phyloP scores from a whole-genome alignment of 306 rosid genomes.

The Parietaria judaica region DNA sequence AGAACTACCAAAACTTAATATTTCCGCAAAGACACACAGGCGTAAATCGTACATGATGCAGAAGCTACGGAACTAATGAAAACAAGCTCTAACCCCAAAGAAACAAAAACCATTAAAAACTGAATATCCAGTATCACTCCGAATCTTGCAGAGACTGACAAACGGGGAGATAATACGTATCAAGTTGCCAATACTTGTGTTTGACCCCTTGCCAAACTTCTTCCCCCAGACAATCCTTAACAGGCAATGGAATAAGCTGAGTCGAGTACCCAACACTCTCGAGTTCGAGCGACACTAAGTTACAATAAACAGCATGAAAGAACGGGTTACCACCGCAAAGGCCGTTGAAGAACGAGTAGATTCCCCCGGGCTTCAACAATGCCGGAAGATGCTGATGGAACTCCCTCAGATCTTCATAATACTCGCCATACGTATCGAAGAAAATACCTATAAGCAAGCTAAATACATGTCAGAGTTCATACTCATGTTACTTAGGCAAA shows the following conservation, averaged over 20 bases:
- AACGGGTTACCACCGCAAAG: slow-evolving; percentile 92
- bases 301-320: slow-evolving; percentile 89
- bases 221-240: slow-evolving; percentile 80
- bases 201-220: slow-evolving; percentile 91
- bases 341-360: slow-evolving; percentile 89
- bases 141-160: slow-evolving; percentile 56
- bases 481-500: slow-evolving; percentile 3
- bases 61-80: slow-evolving; percentile 5
- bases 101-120: background rate
- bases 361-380: slow-evolving; percentile 72
- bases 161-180: slow-evolving; percentile 86
- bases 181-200: slow-evolving; percentile 96
- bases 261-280: slow-evolving; percentile 85
- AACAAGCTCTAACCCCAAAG: background rate
- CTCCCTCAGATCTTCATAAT: slow-evolving; percentile 82
- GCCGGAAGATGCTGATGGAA: slow-evolving; percentile 79
- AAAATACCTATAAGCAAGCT: slow-evolving; percentile 64
- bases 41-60: slow-evolving; percentile 8
- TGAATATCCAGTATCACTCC: slow-evolving; percentile 27
- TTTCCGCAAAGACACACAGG: slow-evolving; percentile 6
- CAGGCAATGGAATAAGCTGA: slow-evolving; percentile 80
- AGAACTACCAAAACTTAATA: slow-evolving; percentile 1
- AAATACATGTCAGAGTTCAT: background rate
- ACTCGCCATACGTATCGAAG: slow-evolving; percentile 94
- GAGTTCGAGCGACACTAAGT: slow-evolving; percentile 77